Evolutionary conservation across 495 filamentous ascomycete species (phyloP), one percentile per base, ranked within the genome.

Genomic region (Schizothecium vesticola): DNA sequence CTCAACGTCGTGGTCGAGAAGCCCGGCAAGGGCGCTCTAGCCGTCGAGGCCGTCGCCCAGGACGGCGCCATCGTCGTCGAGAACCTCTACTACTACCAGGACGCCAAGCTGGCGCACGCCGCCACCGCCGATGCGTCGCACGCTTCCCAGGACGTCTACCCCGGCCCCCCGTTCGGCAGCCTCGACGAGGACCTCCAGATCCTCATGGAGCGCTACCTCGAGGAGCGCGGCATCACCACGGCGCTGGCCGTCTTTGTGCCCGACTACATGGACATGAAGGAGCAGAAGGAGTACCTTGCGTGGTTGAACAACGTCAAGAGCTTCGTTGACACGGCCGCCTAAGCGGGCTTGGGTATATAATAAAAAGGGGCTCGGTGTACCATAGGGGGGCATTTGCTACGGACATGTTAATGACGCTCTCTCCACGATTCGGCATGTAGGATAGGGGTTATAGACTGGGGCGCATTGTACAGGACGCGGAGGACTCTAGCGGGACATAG

Each of bases 211-310:
- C 87, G 92, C 69, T 98, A 95, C 82, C 85, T 99, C 66, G 94
- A 97, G 79, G 95, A 96, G 85, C 86, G 95, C 73, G 94, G 95
- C 68, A 86, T 99, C 80, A 92, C 95, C 75, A 89, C 91, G 67
- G 86, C 89, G 69, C 85, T 99, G 74, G 93, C 93, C 66, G 81
- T 92, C 70, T 97, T 97, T 80, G 87, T 96, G 62, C 93, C 93
- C 63, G 94, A 98, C 76, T 99, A 97, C 82, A 94, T 98, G 75
- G 92, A 97, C 79, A 88, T 91, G 80, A 99, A 99, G 89, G 95
- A 99, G 87, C 94, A 99, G 88, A 92, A 88, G 86, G 95, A 99
- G 85, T 99, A 99, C 80, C 77, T 94, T 56, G 82, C 83, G 68
- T 99, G 95, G 95, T 83, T 99, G 77, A 87, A 89, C 72, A 93